Evolutionary conservation across 176 grass and related monocot species (phyloP), one percentile per base, ranked within the genome.

Genomic region (Panicum miliaceum): DNA sequence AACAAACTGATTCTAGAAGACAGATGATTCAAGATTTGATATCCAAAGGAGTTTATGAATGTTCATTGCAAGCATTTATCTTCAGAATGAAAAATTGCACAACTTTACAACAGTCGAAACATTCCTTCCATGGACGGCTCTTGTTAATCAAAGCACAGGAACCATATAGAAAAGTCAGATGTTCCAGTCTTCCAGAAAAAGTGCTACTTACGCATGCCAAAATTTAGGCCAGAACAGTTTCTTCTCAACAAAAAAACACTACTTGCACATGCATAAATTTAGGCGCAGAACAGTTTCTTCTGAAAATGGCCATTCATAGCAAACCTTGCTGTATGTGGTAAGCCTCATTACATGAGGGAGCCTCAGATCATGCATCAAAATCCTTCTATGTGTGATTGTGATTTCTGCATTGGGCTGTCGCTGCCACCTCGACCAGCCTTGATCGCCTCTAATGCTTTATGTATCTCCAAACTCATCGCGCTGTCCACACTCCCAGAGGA

Each of bases 401-500:
- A 81, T 63, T 65, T 97, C 25, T 89, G 79, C 34, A 51, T 88
- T 3, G 90, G 86, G 59, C 79, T 95, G 67, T 83, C 51, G 3
- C 78, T 73, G 29, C 94, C 78, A 6, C 80, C 70, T 9, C 85
- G 81, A 11, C 76, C 87, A 27, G 81, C 64, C 81, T 90, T 85
- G 36, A 94, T 80, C 12, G 89, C 84, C 65, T 94, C 89, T 6
- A 92, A 59, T 36, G 89, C 91, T 79, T 87, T 98, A 37, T 95
- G 87, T 68, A 95, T 92, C 93, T 98, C 96, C 76, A 93, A 27
- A 14, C 83, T 66, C 85, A 93, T 93, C 11, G 93, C 89, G 0
- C 89, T 95, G 84, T 98, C 96, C 12, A 95, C 93, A 27, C 96
- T 98, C 32, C 93, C 89, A 0, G 89, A 89, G 15, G 87, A 93